phyloP scores from a whole-genome alignment of 202 grass and related monocot genomes.

The Panicum virgatum region DNA sequence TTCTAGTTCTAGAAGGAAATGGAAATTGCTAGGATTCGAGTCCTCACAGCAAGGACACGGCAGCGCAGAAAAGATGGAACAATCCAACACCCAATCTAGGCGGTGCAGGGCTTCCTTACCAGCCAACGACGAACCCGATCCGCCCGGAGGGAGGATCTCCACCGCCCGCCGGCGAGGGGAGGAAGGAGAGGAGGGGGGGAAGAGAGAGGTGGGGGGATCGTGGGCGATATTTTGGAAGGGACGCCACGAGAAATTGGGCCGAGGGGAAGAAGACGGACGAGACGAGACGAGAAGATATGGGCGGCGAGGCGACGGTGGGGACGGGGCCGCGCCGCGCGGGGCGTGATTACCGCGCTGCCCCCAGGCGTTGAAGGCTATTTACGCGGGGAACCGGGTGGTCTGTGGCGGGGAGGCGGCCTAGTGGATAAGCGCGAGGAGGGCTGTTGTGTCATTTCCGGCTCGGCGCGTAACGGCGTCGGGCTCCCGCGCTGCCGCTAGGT shows the following conservation, averaged over 20 bases:
- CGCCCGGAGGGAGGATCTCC: neutral
- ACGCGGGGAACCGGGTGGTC: neutral
- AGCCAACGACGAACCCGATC: neutral
- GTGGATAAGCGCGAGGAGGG: slow-evolving; percentile 46
- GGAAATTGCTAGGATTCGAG: neutral
- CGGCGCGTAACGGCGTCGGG: slow-evolving; percentile 31
- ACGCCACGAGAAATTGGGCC: slow-evolving; percentile 43
- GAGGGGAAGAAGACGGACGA: neutral
- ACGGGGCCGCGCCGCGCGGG: neutral
- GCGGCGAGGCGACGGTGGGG: slow-evolving; percentile 32
- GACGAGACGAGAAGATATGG: slow-evolving; percentile 28
- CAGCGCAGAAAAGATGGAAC: neutral
- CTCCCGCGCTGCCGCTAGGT: slow-evolving; percentile 46
- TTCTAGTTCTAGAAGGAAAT: no score
- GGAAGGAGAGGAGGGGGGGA: neutral
- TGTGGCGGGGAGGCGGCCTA: neutral
- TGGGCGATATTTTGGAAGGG: slow-evolving; percentile 25
- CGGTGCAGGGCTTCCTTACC: neutral
- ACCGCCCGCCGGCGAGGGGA: slow-evolving; percentile 16
- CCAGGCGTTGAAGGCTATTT: rapidly evolving
- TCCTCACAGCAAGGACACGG: neutral
- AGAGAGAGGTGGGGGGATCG: slow-evolving; percentile 27
- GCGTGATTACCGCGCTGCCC: neutral
- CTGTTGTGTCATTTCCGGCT: neutral
- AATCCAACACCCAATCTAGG: neutral